Percentiles rank a stretch among this genome's conserved stretches.
phyloP scores from a whole-genome alignment of 2,329 filamentous ascomycete genomes.

The Xylaria polymorpha region DNA sequence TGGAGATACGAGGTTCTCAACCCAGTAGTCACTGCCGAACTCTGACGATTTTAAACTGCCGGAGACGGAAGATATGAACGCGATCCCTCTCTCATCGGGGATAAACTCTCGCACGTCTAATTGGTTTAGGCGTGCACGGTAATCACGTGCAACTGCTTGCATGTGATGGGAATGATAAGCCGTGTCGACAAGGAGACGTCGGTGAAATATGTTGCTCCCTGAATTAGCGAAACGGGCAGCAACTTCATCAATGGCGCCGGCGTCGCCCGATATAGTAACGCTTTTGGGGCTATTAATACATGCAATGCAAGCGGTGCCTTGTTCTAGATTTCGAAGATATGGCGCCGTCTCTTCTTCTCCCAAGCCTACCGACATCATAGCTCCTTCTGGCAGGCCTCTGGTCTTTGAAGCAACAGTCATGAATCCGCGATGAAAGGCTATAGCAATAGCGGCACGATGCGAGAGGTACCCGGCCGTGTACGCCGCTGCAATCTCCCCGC shows the following conservation, averaged over 20 bases:
- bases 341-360: neutral
- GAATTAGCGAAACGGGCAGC: neutral
- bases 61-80: no score
- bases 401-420: conserved; percentile 5
- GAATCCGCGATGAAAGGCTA: conserved; percentile 21
- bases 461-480: conserved; percentile 14
- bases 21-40: conserved; percentile 24
- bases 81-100: neutral
- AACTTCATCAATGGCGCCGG: conserved; percentile 26
- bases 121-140: neutral
- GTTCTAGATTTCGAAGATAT: neutral
- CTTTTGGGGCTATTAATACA: conserved; percentile 14
- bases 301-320: neutral
- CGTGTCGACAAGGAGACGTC: conserved; percentile 21
- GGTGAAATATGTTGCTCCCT: conserved; percentile 15
- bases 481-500: conserved; percentile 30
- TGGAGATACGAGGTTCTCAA: conserved; percentile 15
- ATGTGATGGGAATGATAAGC: conserved; percentile 36
- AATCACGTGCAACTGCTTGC: conserved; percentile 22
- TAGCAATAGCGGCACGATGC: neutral
- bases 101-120: neutral
- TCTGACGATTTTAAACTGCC: neutral
- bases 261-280: conserved; percentile 29
- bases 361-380: neutral
- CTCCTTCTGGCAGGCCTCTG: neutral